Evolutionary conservation across 1,139 yeast genomes (phyloP).

Genomic region (Suhomyces maxii): DNA sequence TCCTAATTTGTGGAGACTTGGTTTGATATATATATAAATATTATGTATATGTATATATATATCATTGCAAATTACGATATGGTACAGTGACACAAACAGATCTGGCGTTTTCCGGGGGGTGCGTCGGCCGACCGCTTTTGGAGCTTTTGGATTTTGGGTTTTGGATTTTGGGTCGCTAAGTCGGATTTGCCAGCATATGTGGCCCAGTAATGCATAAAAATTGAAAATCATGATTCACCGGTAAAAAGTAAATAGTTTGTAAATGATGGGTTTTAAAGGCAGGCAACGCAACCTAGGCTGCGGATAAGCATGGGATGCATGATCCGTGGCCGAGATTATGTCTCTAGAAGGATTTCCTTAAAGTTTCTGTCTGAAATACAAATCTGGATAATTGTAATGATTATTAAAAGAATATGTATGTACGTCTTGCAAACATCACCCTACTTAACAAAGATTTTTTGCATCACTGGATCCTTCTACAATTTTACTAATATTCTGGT

Average conservation of each 20-base stretch:
- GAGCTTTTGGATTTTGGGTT: too few species aligned
- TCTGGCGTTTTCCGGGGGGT: slow-evolving; percentile 2
- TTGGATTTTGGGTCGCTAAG: not conserved
- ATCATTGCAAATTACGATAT: slow-evolving; percentile 6
- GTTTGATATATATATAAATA: slow-evolving; percentile 1
- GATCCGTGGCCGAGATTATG: not conserved
- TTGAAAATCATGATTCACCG: too few species aligned
- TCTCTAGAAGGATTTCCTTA: not conserved
- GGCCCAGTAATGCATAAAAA: too few species aligned
- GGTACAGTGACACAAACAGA: slow-evolving; percentile 6
- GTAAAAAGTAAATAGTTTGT: too few species aligned
- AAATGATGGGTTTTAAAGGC: too few species aligned
- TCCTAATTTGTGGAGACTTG: slow-evolving; percentile 1
- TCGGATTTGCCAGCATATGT: not conserved
- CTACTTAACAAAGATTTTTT: too few species aligned
- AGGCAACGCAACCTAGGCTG: not conserved
- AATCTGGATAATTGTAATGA: not conserved
- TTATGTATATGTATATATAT: too few species aligned
- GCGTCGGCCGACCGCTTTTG: slow-evolving; percentile 3
- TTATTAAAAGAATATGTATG: too few species aligned
- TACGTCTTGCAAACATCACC: too few species aligned
- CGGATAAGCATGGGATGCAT: not conserved
- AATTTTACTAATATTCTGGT: too few species aligned
- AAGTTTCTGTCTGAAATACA: not conserved
- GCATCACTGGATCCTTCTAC: too few species aligned